These are phyloP conservation scores for Coemansia sp. DNA, from an alignment of 192 early-diverging fungal species.

Conservation along the genomic window DNA sequence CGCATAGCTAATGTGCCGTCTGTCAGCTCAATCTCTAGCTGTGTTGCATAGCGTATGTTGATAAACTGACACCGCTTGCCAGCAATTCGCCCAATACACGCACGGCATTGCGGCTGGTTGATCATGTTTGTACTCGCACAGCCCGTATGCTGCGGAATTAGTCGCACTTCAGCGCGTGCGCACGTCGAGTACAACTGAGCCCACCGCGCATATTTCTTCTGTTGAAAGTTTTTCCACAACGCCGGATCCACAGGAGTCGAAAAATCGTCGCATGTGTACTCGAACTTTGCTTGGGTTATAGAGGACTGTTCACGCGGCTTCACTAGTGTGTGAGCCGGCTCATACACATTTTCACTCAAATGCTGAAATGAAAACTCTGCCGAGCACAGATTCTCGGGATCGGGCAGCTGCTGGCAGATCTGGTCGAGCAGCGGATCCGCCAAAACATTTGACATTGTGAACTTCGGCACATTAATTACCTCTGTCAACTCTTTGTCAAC, in stretches of 20 bases:
- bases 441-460: neutral
- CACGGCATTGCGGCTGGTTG: conserved; percentile 30
- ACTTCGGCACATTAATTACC: neutral
- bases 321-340: conserved; percentile 29
- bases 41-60: conserved; percentile 18
- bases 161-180: conserved; percentile 7
- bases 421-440: conserved; percentile 10
- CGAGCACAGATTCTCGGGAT: conserved; percentile 18
- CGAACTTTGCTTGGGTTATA: conserved; percentile 11
- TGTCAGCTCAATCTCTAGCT: conserved; percentile 20
- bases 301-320: conserved; percentile 8
- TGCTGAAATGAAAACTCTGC: conserved; percentile 12
- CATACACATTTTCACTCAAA: conserved; percentile 13
- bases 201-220: conserved; percentile 27
- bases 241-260: conserved; percentile 18
- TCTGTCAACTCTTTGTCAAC: neutral
- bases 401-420: conserved; percentile 14
- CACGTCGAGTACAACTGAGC: conserved; percentile 12
- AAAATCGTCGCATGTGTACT: conserved; percentile 17
- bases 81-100: conserved; percentile 20
- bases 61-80: conserved; percentile 23
- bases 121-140: conserved; percentile 10
- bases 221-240: conserved; percentile 18
- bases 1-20: conserved; percentile 9
- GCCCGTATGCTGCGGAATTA: conserved; percentile 19